Conservation (phyloP, 1,284 basidiomycete species). For the Fomitopsis schrenkii region DNA sequence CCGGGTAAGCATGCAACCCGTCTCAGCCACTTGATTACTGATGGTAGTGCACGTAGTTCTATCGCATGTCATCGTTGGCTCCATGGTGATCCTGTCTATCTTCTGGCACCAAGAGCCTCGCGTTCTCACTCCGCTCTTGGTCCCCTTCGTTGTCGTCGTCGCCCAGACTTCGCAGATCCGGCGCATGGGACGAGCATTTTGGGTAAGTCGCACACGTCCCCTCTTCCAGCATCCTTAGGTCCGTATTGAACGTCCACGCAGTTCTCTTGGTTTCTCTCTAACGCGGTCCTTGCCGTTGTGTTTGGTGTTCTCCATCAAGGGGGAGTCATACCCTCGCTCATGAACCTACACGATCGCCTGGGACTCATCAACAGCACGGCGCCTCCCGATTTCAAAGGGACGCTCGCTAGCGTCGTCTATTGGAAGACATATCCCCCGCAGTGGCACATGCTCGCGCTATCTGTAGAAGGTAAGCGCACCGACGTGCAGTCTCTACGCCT, state of each 20-base stretch:
- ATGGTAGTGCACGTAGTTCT: conserved; percentile 17
- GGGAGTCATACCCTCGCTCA: conserved; percentile 36
- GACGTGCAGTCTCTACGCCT: background rate
- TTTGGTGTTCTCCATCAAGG: conserved; percentile 40
- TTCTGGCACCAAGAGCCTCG: conserved; percentile 40
- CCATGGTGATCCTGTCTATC: conserved; percentile 28
- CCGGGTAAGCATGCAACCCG: background rate
- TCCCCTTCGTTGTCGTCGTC: conserved; percentile 29
- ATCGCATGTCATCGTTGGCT: conserved; percentile 25
- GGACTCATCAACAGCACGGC: background rate
- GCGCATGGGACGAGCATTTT: conserved; percentile 27
- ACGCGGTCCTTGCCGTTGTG: conserved; percentile 24
- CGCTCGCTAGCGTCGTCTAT: conserved; percentile 25
- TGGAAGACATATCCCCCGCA: conserved; percentile 42
- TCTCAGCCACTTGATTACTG: no score
- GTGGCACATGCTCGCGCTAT: conserved; percentile 30
- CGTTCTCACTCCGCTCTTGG: conserved; percentile 34
- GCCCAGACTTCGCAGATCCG: conserved; percentile 22
- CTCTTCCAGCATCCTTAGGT: background rate
- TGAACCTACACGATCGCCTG: conserved; percentile 29
- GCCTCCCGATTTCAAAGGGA: background rate
- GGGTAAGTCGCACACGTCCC: conserved; percentile 22
- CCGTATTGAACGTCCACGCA: conserved; percentile 7
- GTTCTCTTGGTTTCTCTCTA: conserved; percentile 28
- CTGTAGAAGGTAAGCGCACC: conserved; percentile 17